Evolutionary conservation across 345 rosid genomes (phyloP), one percentile per base, ranked within the genome.

Genomic region (Passiflora organensis): DNA sequence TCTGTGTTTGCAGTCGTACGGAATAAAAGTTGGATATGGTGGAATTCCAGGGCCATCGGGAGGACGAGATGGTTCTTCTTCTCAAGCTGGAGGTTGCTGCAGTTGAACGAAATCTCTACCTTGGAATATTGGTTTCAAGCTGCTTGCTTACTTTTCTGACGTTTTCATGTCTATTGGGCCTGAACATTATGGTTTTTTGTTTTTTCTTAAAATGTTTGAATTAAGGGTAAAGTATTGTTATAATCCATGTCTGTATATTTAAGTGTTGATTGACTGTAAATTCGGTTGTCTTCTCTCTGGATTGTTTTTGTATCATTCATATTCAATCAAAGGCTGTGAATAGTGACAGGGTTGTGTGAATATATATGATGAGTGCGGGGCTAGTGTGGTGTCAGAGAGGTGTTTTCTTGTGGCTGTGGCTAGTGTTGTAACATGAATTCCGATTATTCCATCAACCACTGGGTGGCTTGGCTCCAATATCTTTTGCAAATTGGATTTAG

Each of bases 11-110:
- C 83, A 86, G 94, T 89, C 99, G 10, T 89, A 84, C 51, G 99
- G 99, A 69, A 93, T 89, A 52, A 93, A 93, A 71, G 95, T 93
- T 24, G 99, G 99, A 56, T 89, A 86, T 20, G 97, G 96, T 56
- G 96, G 95, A 65, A 84, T 93, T 59, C 89, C 96, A 0, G 99
- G 99, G 63, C 91, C 97, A 49, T 83, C 95, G 13, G 99, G 91
- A 36, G 86, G 87, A 59, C 83, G 91, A 68, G 95, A 84, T 59
- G 99, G 95, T 16, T 68, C 78, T 43, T 71, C 82, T 54, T 78
- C 99, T 51, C 95, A 82, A 72, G 80, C 74, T 32, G 96, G 95
- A 65, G 94, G 96, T 44, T 93, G 99, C 73, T 93, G 99, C 82
- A 48, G 75, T 62, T 93, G 70, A 84, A 34, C 37, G 54, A 23